Evolutionary conservation across 306 rosid species (phyloP).

Genomic region (Quercus wislizeni): DNA sequence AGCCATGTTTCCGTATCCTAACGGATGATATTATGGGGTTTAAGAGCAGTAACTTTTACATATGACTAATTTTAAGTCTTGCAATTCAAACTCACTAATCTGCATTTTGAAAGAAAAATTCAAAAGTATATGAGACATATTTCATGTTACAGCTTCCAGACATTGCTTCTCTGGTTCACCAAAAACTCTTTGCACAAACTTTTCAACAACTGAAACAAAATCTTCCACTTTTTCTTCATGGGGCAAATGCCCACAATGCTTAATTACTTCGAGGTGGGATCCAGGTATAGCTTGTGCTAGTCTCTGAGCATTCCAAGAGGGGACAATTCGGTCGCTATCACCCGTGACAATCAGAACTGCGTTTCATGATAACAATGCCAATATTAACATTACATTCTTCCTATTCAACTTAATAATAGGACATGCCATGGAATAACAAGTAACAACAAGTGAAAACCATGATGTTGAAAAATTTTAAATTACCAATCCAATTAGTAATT

Average conservation of each 20-base stretch:
- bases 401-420: slow-evolving; percentile 3
- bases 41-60: neutral
- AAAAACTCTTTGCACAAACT: slow-evolving; percentile 52
- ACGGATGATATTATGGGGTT: neutral
- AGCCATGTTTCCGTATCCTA: neutral
- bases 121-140: slow-evolving; percentile 4
- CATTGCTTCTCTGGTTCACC: slow-evolving; percentile 34
- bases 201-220: slow-evolving; percentile 66
- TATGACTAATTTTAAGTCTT: neutral
- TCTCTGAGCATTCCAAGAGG: slow-evolving; percentile 86
- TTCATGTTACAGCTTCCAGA: slow-evolving; percentile 30
- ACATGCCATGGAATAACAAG: too few species aligned
- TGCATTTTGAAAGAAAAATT: neutral
- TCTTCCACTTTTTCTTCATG: slow-evolving; percentile 89
- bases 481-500: too few species aligned
- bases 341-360: slow-evolving; percentile 88
- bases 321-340: slow-evolving; percentile 73
- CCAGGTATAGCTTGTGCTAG: slow-evolving; percentile 83
- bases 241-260: slow-evolving; percentile 86
- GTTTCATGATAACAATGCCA: slow-evolving; percentile 19
- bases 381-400: neutral
- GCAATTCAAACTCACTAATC: neutral
- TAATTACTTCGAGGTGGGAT: slow-evolving; percentile 62
- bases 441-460: neutral
- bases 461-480: too few species aligned